Evolutionary conservation across 768 basidiomycete species (phyloP).

Genomic region (Trametes cinnabarina): DNA sequence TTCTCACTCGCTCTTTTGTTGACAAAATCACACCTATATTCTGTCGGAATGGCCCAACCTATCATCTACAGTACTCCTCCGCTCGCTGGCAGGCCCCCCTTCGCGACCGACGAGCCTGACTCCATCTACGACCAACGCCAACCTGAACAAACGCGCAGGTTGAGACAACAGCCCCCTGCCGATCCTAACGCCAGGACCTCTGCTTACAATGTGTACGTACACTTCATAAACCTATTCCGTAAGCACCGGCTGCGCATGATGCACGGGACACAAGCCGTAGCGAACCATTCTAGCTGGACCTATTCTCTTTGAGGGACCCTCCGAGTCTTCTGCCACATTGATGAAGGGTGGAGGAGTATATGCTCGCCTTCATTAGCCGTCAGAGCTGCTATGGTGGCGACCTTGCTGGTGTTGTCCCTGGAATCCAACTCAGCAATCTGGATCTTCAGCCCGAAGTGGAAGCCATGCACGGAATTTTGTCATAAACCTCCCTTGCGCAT

Average conservation of each 20-base stretch:
- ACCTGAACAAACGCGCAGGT: constrained; percentile 42
- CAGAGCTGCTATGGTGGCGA: too few species aligned
- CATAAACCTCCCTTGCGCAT: background rate
- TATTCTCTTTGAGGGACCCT: too few species aligned
- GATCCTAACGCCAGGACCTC: constrained; percentile 58
- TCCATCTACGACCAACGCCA: constrained; percentile 51
- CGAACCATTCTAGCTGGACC: too few species aligned
- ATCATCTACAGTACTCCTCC: constrained; percentile 37
- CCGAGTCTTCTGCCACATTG: too few species aligned
- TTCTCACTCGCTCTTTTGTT: constrained; percentile 21
- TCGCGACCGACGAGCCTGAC: constrained; percentile 68
- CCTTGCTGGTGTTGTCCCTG: too few species aligned
- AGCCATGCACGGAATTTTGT: background rate
- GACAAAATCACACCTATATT: background rate
- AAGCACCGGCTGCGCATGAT: constrained; percentile 6
- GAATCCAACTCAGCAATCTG: too few species aligned
- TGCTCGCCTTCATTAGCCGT: too few species aligned
- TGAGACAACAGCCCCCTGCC: constrained; percentile 34
- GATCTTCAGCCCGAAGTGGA: too few species aligned
- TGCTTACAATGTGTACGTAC: constrained; percentile 66
- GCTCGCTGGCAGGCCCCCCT: constrained; percentile 62
- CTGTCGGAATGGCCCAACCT: constrained; percentile 24
- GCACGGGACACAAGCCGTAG: too few species aligned
- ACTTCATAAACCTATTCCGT: too few species aligned
- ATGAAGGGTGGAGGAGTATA: too few species aligned